These are phyloP conservation scores for Seiridium cupressi DNA, from an alignment of 2,329 filamentous ascomycete species.

Conservation along the genomic window DNA sequence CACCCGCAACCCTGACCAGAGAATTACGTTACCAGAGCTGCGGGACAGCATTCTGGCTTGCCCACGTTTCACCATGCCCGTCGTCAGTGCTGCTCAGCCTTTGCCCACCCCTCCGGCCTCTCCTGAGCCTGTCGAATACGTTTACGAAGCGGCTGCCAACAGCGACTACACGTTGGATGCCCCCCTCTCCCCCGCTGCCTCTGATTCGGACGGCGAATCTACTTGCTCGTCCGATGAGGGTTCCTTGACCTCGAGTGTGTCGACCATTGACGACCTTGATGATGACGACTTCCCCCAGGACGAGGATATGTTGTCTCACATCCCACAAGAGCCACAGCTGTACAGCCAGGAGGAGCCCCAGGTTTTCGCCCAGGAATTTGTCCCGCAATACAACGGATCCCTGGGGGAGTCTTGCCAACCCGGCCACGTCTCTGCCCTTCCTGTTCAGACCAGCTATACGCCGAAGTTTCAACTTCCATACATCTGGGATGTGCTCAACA, in stretches of 20 bases:
- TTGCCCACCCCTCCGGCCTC: slow-evolving; percentile 40
- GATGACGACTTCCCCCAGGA: slow-evolving; percentile 47
- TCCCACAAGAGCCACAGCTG: slow-evolving; percentile 31
- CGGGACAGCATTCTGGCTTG: slow-evolving; percentile 75
- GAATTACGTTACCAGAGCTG: slow-evolving; percentile 80
- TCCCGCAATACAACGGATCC: slow-evolving; percentile 42
- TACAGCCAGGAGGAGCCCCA: slow-evolving; percentile 46
- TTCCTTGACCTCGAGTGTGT: slow-evolving; percentile 53
- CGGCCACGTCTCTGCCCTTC: slow-evolving; percentile 25
- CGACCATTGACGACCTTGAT: slow-evolving; percentile 50
- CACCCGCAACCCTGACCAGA: slow-evolving; percentile 76
- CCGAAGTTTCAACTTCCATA: slow-evolving; percentile 47
- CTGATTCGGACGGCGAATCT: slow-evolving; percentile 39
- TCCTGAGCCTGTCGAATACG: slow-evolving; percentile 44
- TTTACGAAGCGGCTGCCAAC: slow-evolving; percentile 46
- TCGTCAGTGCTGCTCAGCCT: slow-evolving; percentile 27
- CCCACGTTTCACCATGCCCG: slow-evolving; percentile 64
- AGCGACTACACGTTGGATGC: slow-evolving; percentile 42
- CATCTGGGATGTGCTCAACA: slow-evolving; percentile 49
- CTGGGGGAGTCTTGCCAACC: slow-evolving; percentile 34
- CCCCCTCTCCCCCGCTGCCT: slow-evolving; percentile 49
- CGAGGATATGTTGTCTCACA: slow-evolving; percentile 35
- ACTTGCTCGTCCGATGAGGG: slow-evolving; percentile 52
- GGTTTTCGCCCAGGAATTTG: slow-evolving; percentile 45
- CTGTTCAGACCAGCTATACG: slow-evolving; percentile 31